Evolutionary conservation across 1,139 yeast species (phyloP), one percentile per base, ranked within the genome.

Genomic region (Hansenula anomala): DNA sequence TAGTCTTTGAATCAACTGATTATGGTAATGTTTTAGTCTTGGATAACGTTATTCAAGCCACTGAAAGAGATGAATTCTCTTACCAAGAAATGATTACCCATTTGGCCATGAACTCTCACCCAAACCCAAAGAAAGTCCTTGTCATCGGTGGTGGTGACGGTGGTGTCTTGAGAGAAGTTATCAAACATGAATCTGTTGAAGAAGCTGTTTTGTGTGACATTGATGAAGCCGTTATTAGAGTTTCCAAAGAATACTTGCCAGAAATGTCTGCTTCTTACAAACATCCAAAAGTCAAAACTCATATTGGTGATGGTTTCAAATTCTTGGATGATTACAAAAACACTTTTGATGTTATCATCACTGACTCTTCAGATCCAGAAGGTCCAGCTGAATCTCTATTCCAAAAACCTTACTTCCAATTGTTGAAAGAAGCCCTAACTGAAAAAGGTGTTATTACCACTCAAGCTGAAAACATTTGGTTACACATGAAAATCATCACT

Each of bases 121-220:
- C 95, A 44, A 75, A 82, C 67, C 97, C 97, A 39, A 85, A 84
- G 71, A 80, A 74, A 59, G 96, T 92, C 25, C 71, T 89, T 47
- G 95, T 89, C 43, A 82, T 89, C 59, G 97, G 97, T 43, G 97
- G 97, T 49, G 97, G 97, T 54, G 97, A 89, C 59, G 97, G 97
- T 54, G 97, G 97, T 61, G 96, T 89, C 42, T 73, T 89, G 58
- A 76, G 97, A 64, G 97, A 89, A 66, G 78, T 88, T 59, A 85
- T 89, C 56, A 89, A 89, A 69, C 96, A 89, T 65, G 78, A 76
- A 39, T 64, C 76, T 44, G 83, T 89, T 44, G 95, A 87, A 63
- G 82, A 80, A 61, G 96, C 95, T 34, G 80, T 88, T 72, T 71
- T 89, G 48, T 87, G 92, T 59, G 97, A 89, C 66, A 89, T 89